Evolutionary conservation across 306 rosid genomes (phyloP).

Genomic region (Vigna mungo): DNA sequence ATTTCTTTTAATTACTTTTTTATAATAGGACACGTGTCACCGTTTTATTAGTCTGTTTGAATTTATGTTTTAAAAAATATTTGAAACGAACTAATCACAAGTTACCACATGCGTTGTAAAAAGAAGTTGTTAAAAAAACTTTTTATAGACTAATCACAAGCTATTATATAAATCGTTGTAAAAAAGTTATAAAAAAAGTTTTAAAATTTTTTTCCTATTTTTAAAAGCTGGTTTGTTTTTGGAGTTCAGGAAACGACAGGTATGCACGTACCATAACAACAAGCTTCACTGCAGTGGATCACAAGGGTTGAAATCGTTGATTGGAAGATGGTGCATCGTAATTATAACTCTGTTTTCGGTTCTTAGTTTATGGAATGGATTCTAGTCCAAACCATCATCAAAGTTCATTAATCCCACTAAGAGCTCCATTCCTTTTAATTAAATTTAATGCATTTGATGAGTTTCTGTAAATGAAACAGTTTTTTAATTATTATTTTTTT

Average conservation of each 20-base stretch:
- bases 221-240: background rate
- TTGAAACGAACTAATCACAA: too few species aligned
- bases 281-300: conserved; percentile 77
- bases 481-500: background rate
- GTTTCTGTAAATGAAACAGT: conserved; percentile 31
- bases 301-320: conserved; percentile 47
- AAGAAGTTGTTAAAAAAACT: too few species aligned
- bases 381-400: background rate
- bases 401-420: background rate
- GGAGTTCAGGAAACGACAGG: conserved; percentile 64
- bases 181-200: too few species aligned
- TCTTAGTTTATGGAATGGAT: conserved; percentile 41
- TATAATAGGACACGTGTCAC: too few species aligned
- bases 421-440: background rate
- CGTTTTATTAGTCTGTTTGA: too few species aligned
- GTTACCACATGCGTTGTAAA: too few species aligned
- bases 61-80: too few species aligned
- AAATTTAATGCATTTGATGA: conserved; percentile 5
- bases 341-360: conserved; percentile 42
- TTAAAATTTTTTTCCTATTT: too few species aligned
- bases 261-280: conserved; percentile 70
- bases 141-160: too few species aligned
- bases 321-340: conserved; percentile 54
- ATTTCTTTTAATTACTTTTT: too few species aligned
- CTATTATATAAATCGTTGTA: too few species aligned